Base-by-base conservation (phyloP, 2,329 filamentous ascomycete species). In the Cadophora malorum region DNA sequence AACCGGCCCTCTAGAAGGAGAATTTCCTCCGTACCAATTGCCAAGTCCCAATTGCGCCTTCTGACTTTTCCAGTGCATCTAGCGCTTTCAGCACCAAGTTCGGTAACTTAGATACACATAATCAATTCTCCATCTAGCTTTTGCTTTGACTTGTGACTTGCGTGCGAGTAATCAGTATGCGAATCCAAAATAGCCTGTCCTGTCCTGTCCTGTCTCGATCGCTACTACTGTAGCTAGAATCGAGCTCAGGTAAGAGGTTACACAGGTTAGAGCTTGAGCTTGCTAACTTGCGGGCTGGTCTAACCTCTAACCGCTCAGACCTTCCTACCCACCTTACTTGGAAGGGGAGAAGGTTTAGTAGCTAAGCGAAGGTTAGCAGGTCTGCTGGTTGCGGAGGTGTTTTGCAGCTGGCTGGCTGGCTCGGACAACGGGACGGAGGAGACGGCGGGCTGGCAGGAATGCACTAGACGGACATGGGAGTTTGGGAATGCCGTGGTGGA, bases 401-500 rank as follows among this genome's bases (percentile, higher is more conserved):
- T 49, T 49, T 49, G 45, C 45, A 49, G 45, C 52, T 38, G 21
- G 55, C 55, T 53, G 14, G 31, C 19, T 41, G 4, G 35, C 56
- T 59, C 56, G 56, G 56, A 41, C 56, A 41, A 38, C 56, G 56
- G 56, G 56, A 59, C 16, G 25, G 52, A 53, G 5, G 7, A 19
- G 8, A 12, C 14, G 21, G 14, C 10, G 16, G 41, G 8, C 14
- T 38, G 41, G 35, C 8, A 4, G 35, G 41, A 45, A 45, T 45
- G 41, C 41, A 14, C 41, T 45, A 45, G 41, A 25, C 35, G 33
- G 33, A 21, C 23, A 62, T 49, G 41, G 45, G 28, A 35, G 25
- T 62, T 49, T 49, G 21, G 41, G 59, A 50, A 62, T 49, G 38
- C 55, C 31, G 55, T 49, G 31, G n/a, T 59, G 16, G 58, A 31